A percentile compares a stretch with the other conserved stretches of the same genome.
Conservation (phyloP, 2,329 filamentous ascomycete genomes). For the Stagonosporopsis chrysanthemi region DNA sequence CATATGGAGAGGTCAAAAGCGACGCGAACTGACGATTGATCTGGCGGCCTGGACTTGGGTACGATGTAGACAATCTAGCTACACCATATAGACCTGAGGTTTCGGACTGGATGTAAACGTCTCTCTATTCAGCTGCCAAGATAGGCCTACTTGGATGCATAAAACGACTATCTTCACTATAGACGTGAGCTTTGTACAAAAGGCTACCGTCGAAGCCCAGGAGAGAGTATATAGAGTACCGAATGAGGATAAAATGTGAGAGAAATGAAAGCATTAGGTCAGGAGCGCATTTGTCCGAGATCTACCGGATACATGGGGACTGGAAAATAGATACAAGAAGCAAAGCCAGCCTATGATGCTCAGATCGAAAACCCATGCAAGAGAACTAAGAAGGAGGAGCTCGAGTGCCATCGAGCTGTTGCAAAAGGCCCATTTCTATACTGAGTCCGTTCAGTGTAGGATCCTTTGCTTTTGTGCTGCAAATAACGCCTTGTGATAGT, state of each 20-base stretch:
- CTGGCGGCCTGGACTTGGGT: neutral
- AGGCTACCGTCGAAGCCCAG: conserved; percentile 20
- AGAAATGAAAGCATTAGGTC: conserved; percentile 31
- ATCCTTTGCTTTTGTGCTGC: conserved; percentile 44
- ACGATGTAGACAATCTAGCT: neutral
- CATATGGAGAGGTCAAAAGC: neutral
- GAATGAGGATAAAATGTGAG: conserved; percentile 26
- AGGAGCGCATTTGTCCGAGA: conserved; percentile 24
- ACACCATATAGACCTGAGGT: neutral
- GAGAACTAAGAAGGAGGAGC: conserved; percentile 9
- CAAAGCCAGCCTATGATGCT: conserved; percentile 25
- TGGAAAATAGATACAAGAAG: conserved; percentile 29
- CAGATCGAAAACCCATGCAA: conserved; percentile 22
- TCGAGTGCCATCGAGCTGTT: conserved; percentile 25
- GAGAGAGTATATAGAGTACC: conserved; percentile 26
- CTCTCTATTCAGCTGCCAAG: conserved; percentile 42
- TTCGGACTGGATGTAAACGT: conserved; percentile 19
- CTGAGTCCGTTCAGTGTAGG: conserved; percentile 42
- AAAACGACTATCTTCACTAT: conserved; percentile 31
- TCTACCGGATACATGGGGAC: conserved; percentile 15
- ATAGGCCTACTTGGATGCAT: conserved; percentile 29
- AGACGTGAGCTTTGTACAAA: conserved; percentile 22
- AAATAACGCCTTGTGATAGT: conserved; percentile 30
- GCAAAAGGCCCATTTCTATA: conserved; percentile 34
- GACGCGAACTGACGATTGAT: neutral